These are phyloP conservation scores for Craterostigma plantagineum DNA, from an alignment of 257 asterid genomes.

Conservation along the genomic window DNA sequence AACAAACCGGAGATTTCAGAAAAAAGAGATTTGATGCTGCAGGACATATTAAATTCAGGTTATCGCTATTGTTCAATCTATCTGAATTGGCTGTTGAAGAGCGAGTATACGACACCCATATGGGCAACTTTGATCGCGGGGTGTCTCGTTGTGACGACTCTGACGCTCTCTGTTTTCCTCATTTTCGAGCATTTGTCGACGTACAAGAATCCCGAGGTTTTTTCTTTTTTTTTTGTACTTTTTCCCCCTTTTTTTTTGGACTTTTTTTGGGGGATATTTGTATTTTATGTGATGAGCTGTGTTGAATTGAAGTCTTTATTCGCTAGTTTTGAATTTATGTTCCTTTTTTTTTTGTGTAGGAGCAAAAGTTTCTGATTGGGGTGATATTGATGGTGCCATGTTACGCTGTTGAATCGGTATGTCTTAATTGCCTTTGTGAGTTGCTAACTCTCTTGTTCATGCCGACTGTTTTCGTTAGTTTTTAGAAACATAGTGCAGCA, in stretches of 20 bases:
- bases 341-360: constrained; percentile 22
- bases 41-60: constrained; percentile 28
- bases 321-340: constrained; percentile 1
- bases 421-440: constrained; percentile 11
- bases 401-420: constrained; percentile 81
- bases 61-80: constrained; percentile 11
- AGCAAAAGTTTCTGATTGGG: constrained; percentile 89
- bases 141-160: constrained; percentile 27
- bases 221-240: neutral
- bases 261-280: neutral
- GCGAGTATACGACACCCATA: constrained; percentile 51
- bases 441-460: neutral
- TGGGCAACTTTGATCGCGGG: constrained; percentile 86
- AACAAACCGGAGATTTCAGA: constrained; percentile 6
- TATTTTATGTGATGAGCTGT: neutral
- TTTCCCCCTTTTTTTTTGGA: no score
- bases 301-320: neutral
- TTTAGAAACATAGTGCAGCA: neutral
- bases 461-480: neutral
- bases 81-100: constrained; percentile 16
- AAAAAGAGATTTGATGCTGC: constrained; percentile 36
- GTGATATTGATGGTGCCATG: constrained; percentile 89
- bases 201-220: constrained; percentile 90
- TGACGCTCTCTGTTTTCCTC: constrained; percentile 63
- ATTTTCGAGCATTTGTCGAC: constrained; percentile 75